Evolutionary conservation across 768 basidiomycete genomes (phyloP).

Genomic region (Lactarius akahatsu): DNA sequence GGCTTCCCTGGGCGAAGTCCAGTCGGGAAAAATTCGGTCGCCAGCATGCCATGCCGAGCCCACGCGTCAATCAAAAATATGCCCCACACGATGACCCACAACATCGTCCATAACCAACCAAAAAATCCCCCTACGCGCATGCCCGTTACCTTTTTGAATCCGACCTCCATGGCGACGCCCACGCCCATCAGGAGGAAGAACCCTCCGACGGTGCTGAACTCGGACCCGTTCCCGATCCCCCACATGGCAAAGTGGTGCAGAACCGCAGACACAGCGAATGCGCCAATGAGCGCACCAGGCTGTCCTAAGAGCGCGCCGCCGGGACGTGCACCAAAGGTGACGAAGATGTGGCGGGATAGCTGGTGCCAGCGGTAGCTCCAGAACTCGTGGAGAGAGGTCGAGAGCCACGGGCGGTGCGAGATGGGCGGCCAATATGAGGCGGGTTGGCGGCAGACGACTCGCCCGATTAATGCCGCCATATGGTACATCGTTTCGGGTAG

Average conservation of each 20-base stretch:
- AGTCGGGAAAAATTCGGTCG: slow-evolving; percentile 5
- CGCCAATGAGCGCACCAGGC: slow-evolving; percentile 40
- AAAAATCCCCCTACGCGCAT: slow-evolving; percentile 45
- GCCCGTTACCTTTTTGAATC: slow-evolving; percentile 47
- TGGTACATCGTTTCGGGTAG: slow-evolving; percentile 22
- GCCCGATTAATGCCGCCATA: slow-evolving; percentile 26
- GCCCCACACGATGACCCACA: slow-evolving; percentile 27
- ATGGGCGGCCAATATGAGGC: no score
- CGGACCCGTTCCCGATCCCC: slow-evolving; percentile 56
- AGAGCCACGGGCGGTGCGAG: no score
- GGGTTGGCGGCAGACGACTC: no score
- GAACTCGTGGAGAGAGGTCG: slow-evolving; percentile 41
- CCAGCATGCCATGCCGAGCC: slow-evolving; percentile 14
- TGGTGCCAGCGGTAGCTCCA: slow-evolving; percentile 35
- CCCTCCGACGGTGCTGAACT: slow-evolving; percentile 46
- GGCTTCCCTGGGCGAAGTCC: slow-evolving; percentile 13
- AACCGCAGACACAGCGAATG: slow-evolving; percentile 56
- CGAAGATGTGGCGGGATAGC: slow-evolving; percentile 34
- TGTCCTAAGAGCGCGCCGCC: slow-evolving; percentile 39
- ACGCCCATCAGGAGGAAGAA: slow-evolving; percentile 45
- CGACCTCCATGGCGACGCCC: slow-evolving; percentile 44
- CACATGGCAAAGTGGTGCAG: slow-evolving; percentile 58
- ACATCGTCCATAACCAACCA: slow-evolving; percentile 54
- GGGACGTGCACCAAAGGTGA: slow-evolving; percentile 36
- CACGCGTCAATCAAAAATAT: slow-evolving; percentile 13